Base-by-base conservation (phyloP, 2,329 filamentous ascomycete genomes). In the Trichoderma hamatum region DNA sequence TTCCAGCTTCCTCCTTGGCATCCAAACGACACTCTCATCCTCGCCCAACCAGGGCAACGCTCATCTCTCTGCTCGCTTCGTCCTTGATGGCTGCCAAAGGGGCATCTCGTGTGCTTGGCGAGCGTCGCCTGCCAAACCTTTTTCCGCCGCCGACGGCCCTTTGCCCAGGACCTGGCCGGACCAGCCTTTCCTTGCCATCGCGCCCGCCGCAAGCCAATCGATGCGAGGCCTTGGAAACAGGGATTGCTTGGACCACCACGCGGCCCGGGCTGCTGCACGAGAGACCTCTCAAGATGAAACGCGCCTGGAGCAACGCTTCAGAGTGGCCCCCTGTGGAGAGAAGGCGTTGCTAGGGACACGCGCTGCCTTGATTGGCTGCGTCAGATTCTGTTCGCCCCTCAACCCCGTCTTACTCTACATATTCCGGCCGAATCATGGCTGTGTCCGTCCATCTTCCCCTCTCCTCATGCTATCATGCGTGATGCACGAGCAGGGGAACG, bases 261-360 rank as follows among this genome's bases (percentile, higher is more conserved):
- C 60, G 59, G 52, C 26, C 60, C 59, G 43, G 58, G 67, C 67
- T 56, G 60, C 52, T 58, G 58, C 61, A 65, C 60, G 58, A 69
- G 62, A 65, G 65, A 72, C 77, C 78, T 78, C 75, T 79, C 76
- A 80, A 79, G 74, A 71, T 84, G 83, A 85, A 85, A 85, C 83
- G 75, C 76, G 79, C 79, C 82, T 83, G 83, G 81, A 76, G 81
- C 81, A 82, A 56, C 55, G 58, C 69, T 68, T 59, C 69, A 59
- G 69, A 68, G 51, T 49, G 9, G 58, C 56, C 32, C 55, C 30
- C 5, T 51, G 58, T 52, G 51, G 51, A 34, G 72, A 78, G 71
- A 73, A 72, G 74, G 75, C 75, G 73, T 73, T 75, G 77, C 78
- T 80, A 82, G 76, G 70, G 74, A 74, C 71, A 73, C 72, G 71